Conservation (phyloP, 2,329 filamentous ascomycete species). For the Graphilbum ipis-grandicollis region DNA sequence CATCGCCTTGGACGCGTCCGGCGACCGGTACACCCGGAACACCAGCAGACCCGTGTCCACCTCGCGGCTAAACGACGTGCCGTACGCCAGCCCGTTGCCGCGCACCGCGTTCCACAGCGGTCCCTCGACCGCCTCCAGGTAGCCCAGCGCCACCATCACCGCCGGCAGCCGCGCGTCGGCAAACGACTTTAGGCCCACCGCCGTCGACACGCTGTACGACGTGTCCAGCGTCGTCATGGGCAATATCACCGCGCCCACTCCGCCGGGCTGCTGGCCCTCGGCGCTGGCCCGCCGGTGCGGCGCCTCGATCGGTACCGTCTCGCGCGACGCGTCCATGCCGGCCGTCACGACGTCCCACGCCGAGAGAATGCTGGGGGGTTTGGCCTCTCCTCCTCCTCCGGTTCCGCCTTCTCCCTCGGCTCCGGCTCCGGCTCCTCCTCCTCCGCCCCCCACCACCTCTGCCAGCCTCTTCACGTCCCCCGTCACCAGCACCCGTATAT, state of each 20-base stretch:
- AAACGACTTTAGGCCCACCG: slow-evolving; percentile 58
- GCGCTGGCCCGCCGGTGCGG: slow-evolving; percentile 55
- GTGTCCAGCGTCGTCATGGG: slow-evolving; percentile 88
- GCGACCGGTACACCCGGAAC: slow-evolving; percentile 79
- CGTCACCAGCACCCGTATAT: slow-evolving; percentile 72
- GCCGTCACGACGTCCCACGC: slow-evolving; percentile 54
- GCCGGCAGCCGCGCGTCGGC: slow-evolving; percentile 64
- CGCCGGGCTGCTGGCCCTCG: slow-evolving; percentile 59
- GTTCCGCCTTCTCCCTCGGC: no score
- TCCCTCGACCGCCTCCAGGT: slow-evolving; percentile 84
- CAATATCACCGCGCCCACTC: slow-evolving; percentile 57
- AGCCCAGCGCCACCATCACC: slow-evolving; percentile 73
- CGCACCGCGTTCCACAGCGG: slow-evolving; percentile 89
- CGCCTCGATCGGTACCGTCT: slow-evolving; percentile 53
- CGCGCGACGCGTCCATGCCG: slow-evolving; percentile 23
- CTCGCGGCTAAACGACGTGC: slow-evolving; percentile 61
- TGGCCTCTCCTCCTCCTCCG: no score
- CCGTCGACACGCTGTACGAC: slow-evolving; percentile 66
- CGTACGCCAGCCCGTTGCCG: slow-evolving; percentile 85
- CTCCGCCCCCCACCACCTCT: no score
- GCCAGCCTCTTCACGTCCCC: slow-evolving; percentile 60
- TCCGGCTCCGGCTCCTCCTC: no score
- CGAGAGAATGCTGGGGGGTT: slow-evolving; percentile 27
- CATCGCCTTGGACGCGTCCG: slow-evolving; percentile 77
- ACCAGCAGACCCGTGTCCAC: slow-evolving; percentile 65